Evolutionary conservation across 768 basidiomycete genomes (phyloP).

Genomic region (Austroboletus eburneus): DNA sequence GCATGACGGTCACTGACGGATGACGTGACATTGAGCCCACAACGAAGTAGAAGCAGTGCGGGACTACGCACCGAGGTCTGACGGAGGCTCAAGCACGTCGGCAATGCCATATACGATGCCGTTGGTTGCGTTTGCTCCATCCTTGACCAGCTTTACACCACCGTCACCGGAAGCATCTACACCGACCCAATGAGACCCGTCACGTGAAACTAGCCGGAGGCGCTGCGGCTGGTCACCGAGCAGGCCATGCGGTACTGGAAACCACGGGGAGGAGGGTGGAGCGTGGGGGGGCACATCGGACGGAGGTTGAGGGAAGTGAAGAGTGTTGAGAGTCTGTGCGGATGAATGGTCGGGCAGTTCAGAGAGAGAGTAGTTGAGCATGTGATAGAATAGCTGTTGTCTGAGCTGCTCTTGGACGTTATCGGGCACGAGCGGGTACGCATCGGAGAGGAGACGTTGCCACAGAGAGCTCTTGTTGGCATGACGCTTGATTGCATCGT

Average conservation of each 20-base stretch:
- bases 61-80: conserved; percentile 58
- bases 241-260: conserved; percentile 77
- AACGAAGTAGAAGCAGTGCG: conserved; percentile 1
- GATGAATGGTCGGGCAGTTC: conserved; percentile 38
- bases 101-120: conserved; percentile 75
- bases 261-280: conserved; percentile 79
- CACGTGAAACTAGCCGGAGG: conserved; percentile 56
- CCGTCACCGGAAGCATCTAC: conserved; percentile 78
- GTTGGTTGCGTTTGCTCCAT: conserved; percentile 57
- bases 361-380: conserved; percentile 76
- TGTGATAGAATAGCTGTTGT: conserved; percentile 91
- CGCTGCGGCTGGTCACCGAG: conserved; percentile 81
- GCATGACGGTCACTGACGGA: conserved; percentile 54
- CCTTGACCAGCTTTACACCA: conserved; percentile 64
- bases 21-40: neutral
- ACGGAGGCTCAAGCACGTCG: conserved; percentile 69
- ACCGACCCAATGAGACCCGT: conserved; percentile 53
- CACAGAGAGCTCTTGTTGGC: conserved; percentile 29
- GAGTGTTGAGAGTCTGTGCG: conserved; percentile 46
- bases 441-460: conserved; percentile 24
- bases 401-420: conserved; percentile 82
- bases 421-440: conserved; percentile 47
- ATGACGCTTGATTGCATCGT: conserved; percentile 74
- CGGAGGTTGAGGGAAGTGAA: conserved; percentile 64
- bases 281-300: conserved; percentile 59